Evolutionary conservation across 2,329 filamentous ascomycete genomes (phyloP).

Genomic region (Lanzia echinophila): DNA sequence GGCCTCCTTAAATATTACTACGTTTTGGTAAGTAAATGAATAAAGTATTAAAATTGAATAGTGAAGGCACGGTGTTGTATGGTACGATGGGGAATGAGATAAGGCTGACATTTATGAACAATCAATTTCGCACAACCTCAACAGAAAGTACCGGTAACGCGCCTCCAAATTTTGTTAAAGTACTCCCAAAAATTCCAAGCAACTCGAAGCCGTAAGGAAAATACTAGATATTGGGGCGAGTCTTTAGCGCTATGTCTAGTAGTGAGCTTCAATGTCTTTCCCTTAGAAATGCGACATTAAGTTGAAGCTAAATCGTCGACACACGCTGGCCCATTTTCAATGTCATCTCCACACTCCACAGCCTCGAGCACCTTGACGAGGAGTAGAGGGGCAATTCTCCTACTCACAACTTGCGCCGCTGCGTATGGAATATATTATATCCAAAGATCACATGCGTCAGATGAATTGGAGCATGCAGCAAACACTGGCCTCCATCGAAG

Average conservation of each 20-base stretch:
- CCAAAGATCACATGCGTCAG: conserved; percentile 35
- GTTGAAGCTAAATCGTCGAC: background rate
- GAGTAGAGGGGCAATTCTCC: conserved; percentile 47
- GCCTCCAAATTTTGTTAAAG: too few relatives aligned
- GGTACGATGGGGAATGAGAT: background rate
- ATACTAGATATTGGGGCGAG: background rate
- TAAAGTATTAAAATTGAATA: background rate
- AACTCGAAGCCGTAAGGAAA: background rate
- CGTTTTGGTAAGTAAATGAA: too few relatives aligned
- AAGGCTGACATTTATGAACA: background rate
- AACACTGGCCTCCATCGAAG: conserved; percentile 48
- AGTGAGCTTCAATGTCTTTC: conserved; percentile 1
- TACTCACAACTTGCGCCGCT: conserved; percentile 49
- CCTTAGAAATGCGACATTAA: background rate
- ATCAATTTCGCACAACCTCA: background rate
- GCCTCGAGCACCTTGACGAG: conserved; percentile 47
- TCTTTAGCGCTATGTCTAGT: background rate
- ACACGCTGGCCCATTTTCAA: conserved; percentile 6
- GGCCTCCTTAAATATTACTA: too few relatives aligned
- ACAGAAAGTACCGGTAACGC: too few relatives aligned
- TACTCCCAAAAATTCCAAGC: background rate
- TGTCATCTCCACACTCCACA: conserved; percentile 39
- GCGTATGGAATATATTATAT: conserved; percentile 53
- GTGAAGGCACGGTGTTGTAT: background rate
- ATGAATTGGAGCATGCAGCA: background rate